Conservation (phyloP, 306 rosid genomes). For the Acacia melanoxylon region DNA sequence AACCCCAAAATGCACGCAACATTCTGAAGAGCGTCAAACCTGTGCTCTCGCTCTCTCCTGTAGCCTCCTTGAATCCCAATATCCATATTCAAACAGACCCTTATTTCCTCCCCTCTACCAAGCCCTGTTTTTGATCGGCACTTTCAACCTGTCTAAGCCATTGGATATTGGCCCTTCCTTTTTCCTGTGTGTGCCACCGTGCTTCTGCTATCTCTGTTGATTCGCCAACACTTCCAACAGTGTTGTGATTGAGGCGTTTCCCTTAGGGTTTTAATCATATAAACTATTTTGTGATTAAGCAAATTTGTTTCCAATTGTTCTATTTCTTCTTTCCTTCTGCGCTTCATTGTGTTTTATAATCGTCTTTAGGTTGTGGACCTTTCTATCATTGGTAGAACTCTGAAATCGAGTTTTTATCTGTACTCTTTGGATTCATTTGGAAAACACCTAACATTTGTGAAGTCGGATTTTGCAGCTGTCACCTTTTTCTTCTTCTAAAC, state of each 20-base stretch:
- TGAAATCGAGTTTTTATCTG: conserved; percentile 9
- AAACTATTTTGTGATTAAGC: conserved; percentile 16
- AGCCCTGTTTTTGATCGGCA: conserved; percentile 57
- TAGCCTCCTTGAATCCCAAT: conserved; percentile 52
- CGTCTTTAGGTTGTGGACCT: conserved; percentile 17
- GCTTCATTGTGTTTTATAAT: conserved; percentile 46
- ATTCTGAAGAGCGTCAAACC: conserved; percentile 44
- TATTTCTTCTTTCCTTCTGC: conserved; percentile 5
- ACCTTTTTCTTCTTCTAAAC: not conserved
- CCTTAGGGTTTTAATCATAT: conserved; percentile 57
- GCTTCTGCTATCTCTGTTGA: conserved; percentile 35
- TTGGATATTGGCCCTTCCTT: conserved; percentile 18
- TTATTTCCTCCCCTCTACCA: conserved; percentile 42
- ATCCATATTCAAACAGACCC: conserved; percentile 29
- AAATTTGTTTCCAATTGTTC: not conserved
- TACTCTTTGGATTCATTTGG: conserved; percentile 30
- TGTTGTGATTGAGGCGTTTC: conserved; percentile 44
- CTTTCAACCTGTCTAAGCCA: conserved; percentile 35
- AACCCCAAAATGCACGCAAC: conserved; percentile 40
- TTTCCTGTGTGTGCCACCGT: conserved; percentile 24
- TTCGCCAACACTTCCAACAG: conserved; percentile 54
- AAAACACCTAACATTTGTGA: conserved; percentile 25
- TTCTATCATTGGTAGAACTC: conserved; percentile 2
- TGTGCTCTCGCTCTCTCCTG: conserved; percentile 30
- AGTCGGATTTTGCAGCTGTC: conserved; percentile 26